phyloP scores from a whole-genome alignment of 2,329 filamentous ascomycete species.

The Fusarium sp. region DNA sequence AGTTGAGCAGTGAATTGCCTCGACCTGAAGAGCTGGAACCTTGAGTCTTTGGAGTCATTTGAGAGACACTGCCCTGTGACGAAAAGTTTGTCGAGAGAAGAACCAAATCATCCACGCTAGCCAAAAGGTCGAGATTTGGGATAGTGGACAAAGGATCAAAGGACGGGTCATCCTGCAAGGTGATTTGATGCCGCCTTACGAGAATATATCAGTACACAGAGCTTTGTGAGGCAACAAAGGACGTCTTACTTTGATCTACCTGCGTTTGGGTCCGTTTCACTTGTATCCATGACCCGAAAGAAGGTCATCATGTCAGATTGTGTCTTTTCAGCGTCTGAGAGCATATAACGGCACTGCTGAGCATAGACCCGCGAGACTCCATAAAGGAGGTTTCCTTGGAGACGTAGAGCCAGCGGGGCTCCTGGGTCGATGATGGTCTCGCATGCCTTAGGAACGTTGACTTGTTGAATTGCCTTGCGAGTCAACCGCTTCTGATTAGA shows the following conservation, averaged over 20 bases:
- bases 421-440: constrained; percentile 83
- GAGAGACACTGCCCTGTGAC: constrained; percentile 51
- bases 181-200: constrained; percentile 75
- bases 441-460: constrained; percentile 88
- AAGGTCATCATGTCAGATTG: constrained; percentile 77
- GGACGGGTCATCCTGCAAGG: constrained; percentile 82
- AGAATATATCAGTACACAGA: not conserved
- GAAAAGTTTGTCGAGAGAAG: constrained; percentile 50
- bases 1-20: constrained; percentile 40
- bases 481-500: constrained; percentile 77
- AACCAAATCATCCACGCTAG: constrained; percentile 46
- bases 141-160: constrained; percentile 60
- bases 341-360: constrained; percentile 87
- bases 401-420: constrained; percentile 86
- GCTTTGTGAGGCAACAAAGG: constrained; percentile 39
- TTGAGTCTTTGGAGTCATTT: constrained; percentile 55
- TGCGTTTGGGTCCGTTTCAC: constrained; percentile 74
- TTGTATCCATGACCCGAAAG: constrained; percentile 62
- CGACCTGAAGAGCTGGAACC: constrained; percentile 44
- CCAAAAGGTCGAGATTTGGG: constrained; percentile 49
- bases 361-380: constrained; percentile 86
- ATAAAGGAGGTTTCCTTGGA: constrained; percentile 89
- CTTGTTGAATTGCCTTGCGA: constrained; percentile 86
- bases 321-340: constrained; percentile 80
- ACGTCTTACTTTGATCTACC: constrained; percentile 73